A percentile compares a stretch with the other conserved stretches of the same genome.
Conservation (phyloP, 345 rosid species). For the Syzygium aromaticum region DNA sequence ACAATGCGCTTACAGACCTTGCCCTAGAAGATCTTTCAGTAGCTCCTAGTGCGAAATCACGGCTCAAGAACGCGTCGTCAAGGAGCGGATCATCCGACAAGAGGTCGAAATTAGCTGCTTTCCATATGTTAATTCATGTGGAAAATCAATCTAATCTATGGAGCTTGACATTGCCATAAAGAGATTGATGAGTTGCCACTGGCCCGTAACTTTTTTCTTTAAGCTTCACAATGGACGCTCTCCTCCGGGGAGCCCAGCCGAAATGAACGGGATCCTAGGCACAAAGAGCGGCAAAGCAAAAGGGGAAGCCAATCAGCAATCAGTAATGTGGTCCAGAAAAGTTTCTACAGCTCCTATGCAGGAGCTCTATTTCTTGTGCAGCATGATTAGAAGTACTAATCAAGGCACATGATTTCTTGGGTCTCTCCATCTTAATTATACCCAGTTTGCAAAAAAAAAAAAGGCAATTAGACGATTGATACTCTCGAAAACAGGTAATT, state of each 20-base stretch:
- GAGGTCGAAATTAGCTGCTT: neutral
- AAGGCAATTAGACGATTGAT: neutral
- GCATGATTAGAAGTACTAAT: neutral
- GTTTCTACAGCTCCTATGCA: neutral
- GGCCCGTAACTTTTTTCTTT: neutral
- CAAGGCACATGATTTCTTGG: neutral
- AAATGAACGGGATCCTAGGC: neutral
- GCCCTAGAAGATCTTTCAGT: neutral
- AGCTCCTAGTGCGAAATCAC: neutral
- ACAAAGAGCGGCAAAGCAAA: neutral
- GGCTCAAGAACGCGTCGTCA: rapidly evolving
- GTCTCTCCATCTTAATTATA: neutral
- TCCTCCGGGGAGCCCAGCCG: neutral
- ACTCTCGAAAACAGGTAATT: neutral
- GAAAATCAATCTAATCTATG: neutral
- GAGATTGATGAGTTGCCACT: neutral
- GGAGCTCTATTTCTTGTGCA: neutral
- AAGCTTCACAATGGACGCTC: neutral
- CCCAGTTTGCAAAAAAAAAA: neutral
- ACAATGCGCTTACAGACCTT: neutral
- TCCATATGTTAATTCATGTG: rapidly evolving
- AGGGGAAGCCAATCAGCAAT: neutral
- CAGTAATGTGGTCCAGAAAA: neutral
- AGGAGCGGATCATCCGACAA: neutral
- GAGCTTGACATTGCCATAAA: neutral